phyloP scores from a whole-genome alignment of 1,139 yeast species.

The Yamadazyma dushanensis region DNA sequence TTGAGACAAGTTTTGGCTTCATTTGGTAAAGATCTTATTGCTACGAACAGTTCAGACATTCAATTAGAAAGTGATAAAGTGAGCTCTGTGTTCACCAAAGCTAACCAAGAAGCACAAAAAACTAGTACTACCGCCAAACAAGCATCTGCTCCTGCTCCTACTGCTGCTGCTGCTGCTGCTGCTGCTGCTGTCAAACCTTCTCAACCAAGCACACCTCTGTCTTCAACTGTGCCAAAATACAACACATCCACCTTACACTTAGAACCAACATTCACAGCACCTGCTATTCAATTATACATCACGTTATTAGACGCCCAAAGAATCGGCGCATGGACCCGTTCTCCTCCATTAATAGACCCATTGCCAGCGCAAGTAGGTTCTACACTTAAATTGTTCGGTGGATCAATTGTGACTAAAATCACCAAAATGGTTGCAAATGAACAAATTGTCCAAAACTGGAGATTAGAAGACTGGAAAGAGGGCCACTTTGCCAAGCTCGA shows the following conservation, averaged over 20 bases:
- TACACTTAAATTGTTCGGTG: slow-evolving; percentile 75
- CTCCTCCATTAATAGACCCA: slow-evolving; percentile 59
- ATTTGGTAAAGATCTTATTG: slow-evolving; percentile 78
- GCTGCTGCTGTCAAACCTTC: slow-evolving; percentile 11
- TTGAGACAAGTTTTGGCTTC: slow-evolving; percentile 57
- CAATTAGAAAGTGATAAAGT: slow-evolving; percentile 71
- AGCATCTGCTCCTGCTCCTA: slow-evolving; percentile 7
- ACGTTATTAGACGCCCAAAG: slow-evolving; percentile 76
- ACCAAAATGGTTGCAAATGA: slow-evolving; percentile 57
- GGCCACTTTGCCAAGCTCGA: slow-evolving; percentile 75
- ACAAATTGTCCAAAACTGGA: slow-evolving; percentile 75
- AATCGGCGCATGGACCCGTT: slow-evolving; percentile 87
- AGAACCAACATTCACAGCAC: slow-evolving; percentile 80
- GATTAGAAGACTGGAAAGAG: slow-evolving; percentile 82
- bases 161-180: slow-evolving; percentile 11
- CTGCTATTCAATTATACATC: slow-evolving; percentile 79
- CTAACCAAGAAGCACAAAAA: slow-evolving; percentile 47
- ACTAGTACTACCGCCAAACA: slow-evolving; percentile 15
- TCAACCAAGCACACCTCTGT: slow-evolving; percentile 13
- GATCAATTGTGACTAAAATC: slow-evolving; percentile 78
- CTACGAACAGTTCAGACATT: slow-evolving; percentile 78
- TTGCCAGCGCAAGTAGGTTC: slow-evolving; percentile 60
- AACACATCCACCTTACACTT: slow-evolving; percentile 80
- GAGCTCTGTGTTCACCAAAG: slow-evolving; percentile 64
- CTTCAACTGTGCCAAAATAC: slow-evolving; percentile 50